A percentile compares a stretch with the other conserved stretches of the same genome.
phyloP scores from a whole-genome alignment of 2,329 filamentous ascomycete genomes.

The Metarhizium rileyi region DNA sequence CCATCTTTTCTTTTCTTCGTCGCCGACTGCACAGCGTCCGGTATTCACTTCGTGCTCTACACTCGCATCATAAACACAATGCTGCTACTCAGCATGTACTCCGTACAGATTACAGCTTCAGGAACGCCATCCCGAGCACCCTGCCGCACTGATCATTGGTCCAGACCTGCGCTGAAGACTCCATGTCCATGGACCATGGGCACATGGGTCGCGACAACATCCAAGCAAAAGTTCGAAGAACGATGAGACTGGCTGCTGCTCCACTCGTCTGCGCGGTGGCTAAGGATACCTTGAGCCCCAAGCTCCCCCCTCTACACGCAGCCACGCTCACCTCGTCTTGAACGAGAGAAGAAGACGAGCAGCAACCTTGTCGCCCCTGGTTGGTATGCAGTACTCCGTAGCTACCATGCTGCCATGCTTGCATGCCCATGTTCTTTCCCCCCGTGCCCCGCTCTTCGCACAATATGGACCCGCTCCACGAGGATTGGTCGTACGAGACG shows the following conservation, averaged over 20 bases:
- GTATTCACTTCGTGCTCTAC: no score
- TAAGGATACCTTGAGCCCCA: not conserved
- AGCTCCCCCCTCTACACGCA: no score
- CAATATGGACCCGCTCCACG: not conserved
- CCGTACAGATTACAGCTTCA: not conserved
- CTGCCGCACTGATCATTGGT: not conserved
- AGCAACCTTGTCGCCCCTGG: no score
- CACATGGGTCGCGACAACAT: not conserved
- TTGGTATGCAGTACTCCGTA: not conserved
- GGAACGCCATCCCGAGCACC: not conserved
- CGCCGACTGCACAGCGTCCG: no score
- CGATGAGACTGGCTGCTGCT: not conserved
- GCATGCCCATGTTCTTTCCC: no score
- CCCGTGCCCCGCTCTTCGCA: not conserved
- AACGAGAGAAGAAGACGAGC: no score
- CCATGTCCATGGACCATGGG: no score
- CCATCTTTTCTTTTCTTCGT: not conserved
- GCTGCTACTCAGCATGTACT: no score
- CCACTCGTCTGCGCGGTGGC: not conserved
- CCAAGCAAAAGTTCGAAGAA: not conserved
- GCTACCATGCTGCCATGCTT: not conserved
- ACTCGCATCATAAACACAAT: no score
- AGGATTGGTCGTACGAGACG: not conserved
- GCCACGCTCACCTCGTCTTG: no score
- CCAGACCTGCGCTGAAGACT: not conserved